phyloP scores from a whole-genome alignment of 768 basidiomycete species.

The Termitomyces sp. region DNA sequence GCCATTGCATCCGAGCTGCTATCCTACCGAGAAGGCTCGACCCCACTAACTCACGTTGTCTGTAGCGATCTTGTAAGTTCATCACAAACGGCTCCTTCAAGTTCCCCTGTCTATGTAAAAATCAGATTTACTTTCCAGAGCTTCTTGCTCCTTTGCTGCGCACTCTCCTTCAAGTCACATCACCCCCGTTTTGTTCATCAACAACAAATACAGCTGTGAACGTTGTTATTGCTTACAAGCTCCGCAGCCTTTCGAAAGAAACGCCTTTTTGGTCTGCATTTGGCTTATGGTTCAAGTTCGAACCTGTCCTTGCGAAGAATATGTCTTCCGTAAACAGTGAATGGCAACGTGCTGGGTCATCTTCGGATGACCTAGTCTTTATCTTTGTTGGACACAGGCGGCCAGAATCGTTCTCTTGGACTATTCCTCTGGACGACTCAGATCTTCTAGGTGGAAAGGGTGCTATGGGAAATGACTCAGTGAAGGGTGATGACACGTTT shows the following conservation, averaged over 20 bases:
- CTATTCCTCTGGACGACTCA: conserved; percentile 41
- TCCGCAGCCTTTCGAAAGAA: conserved; percentile 70
- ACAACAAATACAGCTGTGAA: conserved; percentile 16
- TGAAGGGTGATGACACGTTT: conserved; percentile 64
- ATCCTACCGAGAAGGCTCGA: neutral
- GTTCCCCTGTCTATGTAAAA: conserved; percentile 6
- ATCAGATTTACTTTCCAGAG: conserved; percentile 81
- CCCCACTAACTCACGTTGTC: conserved; percentile 55
- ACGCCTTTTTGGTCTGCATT: conserved; percentile 75
- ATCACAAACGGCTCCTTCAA: neutral
- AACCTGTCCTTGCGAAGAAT: conserved; percentile 42
- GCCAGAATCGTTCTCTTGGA: conserved; percentile 53
- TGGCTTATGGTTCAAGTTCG: conserved; percentile 70
- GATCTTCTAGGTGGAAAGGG: conserved; percentile 57
- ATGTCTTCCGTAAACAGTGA: conserved; percentile 2
- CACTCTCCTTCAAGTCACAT: conserved; percentile 68
- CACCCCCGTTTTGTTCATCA: conserved; percentile 33
- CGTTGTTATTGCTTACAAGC: conserved; percentile 70
- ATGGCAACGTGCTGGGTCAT: conserved; percentile 40
- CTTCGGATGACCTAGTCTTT: conserved; percentile 42
- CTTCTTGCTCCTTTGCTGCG: conserved; percentile 73
- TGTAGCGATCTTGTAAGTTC: conserved; percentile 78
- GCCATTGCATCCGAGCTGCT: conserved; percentile 35
- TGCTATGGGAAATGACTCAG: conserved; percentile 31
- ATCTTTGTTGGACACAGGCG: conserved; percentile 59